Percentiles rank a stretch among this genome's conserved stretches.
Evolutionary conservation across 495 filamentous ascomycete species (phyloP).

Genomic region (Polyplosphaeria fusca): DNA sequence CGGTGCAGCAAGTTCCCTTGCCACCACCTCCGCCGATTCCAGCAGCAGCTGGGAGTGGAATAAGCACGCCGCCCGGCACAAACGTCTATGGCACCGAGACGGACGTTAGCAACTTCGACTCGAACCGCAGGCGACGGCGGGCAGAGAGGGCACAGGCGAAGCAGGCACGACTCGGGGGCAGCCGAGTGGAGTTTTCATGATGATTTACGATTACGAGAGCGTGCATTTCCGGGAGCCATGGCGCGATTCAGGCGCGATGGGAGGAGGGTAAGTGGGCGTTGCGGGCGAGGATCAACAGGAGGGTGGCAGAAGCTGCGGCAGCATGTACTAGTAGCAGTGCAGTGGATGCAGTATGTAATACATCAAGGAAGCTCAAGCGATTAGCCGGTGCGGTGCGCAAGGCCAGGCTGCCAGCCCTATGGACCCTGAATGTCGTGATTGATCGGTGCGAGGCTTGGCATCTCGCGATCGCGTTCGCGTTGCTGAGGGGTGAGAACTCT

Average conservation of each 20-base stretch:
- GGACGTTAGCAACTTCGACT: conserved; percentile 42
- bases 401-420: too few species aligned
- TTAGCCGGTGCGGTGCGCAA: too few species aligned
- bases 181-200: conserved; percentile 40
- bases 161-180: conserved; percentile 28
- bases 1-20: conserved; percentile 20
- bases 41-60: conserved; percentile 21
- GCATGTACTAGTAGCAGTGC: too few species aligned
- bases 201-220: not conserved
- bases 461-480: too few species aligned
- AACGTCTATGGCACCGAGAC: conserved; percentile 39
- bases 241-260: too few species aligned
- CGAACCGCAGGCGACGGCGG: conserved; percentile 40
- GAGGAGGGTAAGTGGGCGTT: not conserved
- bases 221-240: not conserved
- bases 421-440: too few species aligned
- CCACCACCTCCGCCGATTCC: conserved; percentile 38
- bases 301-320: too few species aligned
- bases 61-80: conserved; percentile 29
- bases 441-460: too few species aligned
- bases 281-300: too few species aligned
- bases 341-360: too few species aligned
- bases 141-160: conserved; percentile 42
- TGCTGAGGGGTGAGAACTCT: too few species aligned
- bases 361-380: too few species aligned